Conservation (phyloP, 1,284 basidiomycete species). For the Sporisorium iseilematis-ciliati region DNA sequence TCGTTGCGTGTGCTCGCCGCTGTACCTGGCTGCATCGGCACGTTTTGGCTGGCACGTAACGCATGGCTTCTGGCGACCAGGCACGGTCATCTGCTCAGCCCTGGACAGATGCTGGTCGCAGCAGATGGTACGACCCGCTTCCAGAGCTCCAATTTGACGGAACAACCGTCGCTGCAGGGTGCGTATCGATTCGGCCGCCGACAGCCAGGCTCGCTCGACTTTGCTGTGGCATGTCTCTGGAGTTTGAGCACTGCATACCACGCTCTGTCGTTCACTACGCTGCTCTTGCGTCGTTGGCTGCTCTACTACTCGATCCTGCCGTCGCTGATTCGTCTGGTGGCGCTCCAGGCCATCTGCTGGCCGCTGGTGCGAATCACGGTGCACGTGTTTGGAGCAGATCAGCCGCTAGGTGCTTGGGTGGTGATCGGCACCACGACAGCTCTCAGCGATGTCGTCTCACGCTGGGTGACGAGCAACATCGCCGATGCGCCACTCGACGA, state of each 20-base stretch:
- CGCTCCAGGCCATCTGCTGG: constrained; percentile 86
- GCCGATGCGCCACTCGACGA: constrained; percentile 57
- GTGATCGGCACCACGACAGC: constrained; percentile 82
- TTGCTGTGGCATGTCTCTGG: constrained; percentile 61
- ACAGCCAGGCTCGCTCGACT: constrained; percentile 54
- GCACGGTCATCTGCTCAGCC: constrained; percentile 43
- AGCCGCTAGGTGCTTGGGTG: constrained; percentile 83
- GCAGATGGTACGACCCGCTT: constrained; percentile 36
- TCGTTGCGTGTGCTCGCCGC: constrained; percentile 65
- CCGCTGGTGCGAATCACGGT: constrained; percentile 84
- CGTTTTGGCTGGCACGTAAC: constrained; percentile 59
- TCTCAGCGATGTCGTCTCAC: constrained; percentile 60
- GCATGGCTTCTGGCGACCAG: constrained; percentile 27
- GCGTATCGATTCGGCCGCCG: constrained; percentile 26
- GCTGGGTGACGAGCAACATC: constrained; percentile 69
- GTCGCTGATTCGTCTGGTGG: constrained; percentile 83
- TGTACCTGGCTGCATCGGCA: constrained; percentile 66
- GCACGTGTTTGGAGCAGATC: constrained; percentile 76
- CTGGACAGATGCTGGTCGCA: constrained; percentile 20
- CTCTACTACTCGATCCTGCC: constrained; percentile 83
- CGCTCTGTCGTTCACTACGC: constrained; percentile 81
- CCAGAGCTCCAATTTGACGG: constrained; percentile 11
- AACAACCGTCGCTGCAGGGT: constrained; percentile 3
- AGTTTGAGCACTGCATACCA: constrained; percentile 81
- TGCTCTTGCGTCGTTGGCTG: constrained; percentile 82